Percentiles rank a stretch among this genome's conserved stretches.
Evolutionary conservation across 768 basidiomycete genomes (phyloP).

Genomic region (Suillus variegatus): DNA sequence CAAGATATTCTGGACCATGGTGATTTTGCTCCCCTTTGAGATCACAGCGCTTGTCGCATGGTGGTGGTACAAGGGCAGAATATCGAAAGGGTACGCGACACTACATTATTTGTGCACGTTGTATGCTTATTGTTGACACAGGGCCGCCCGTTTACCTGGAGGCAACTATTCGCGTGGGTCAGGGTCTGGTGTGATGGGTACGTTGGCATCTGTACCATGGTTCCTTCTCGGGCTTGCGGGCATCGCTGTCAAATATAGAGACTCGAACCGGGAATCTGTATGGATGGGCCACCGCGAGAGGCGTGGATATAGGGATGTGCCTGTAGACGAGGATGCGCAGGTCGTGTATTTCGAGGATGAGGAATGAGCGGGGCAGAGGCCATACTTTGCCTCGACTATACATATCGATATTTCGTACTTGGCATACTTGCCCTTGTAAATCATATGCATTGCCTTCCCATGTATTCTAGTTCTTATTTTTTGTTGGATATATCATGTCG

Average conservation of each 20-base stretch:
- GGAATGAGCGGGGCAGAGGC: slow-evolving; percentile 31
- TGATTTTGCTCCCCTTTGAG: slow-evolving; percentile 74
- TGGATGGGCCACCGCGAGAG: slow-evolving; percentile 45
- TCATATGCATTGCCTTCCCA: not conserved
- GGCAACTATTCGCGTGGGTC: slow-evolving; percentile 30
- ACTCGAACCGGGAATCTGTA: slow-evolving; percentile 45
- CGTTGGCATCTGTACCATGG: slow-evolving; percentile 87
- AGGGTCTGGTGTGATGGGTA: slow-evolving; percentile 58
- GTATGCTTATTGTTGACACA: slow-evolving; percentile 24
- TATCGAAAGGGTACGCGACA: slow-evolving; percentile 66
- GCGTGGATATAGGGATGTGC: slow-evolving; percentile 73
- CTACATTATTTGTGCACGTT: too few relatives aligned
- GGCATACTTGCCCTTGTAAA: not conserved
- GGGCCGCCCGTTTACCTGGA: slow-evolving; percentile 78
- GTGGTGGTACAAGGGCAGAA: slow-evolving; percentile 81
- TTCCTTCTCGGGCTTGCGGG: slow-evolving; percentile 79
- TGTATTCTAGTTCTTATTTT: not conserved
- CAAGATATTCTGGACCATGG: slow-evolving; percentile 80
- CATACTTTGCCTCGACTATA: not conserved
- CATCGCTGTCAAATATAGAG: slow-evolving; percentile 69
- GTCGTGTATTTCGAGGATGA: slow-evolving; percentile 85
- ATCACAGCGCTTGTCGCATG: slow-evolving; percentile 76
- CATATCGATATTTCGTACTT: not conserved
- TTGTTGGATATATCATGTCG: too few relatives aligned
- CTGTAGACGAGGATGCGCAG: slow-evolving; percentile 88